Conservation (phyloP, 169 alveolate genomes). For the Plasmodium gallinaceum region DNA sequence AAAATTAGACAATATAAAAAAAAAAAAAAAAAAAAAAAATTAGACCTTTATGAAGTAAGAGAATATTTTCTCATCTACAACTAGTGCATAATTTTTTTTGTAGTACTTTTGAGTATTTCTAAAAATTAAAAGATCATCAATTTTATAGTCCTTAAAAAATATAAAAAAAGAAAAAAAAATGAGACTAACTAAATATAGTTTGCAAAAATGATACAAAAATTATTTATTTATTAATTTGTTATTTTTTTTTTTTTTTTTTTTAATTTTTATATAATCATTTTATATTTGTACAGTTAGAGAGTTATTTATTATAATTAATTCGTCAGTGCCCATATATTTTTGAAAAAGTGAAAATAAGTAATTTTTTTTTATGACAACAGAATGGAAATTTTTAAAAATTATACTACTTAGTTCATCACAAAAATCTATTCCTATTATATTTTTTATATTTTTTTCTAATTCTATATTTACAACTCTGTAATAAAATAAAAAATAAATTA, state of each 20-base stretch:
- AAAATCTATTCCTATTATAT: slow-evolving; percentile 22
- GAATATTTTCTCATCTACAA: slow-evolving; percentile 38
- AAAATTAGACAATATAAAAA: not conserved
- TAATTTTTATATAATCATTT: not conserved
- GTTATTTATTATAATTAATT: slow-evolving; percentile 24
- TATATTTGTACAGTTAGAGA: slow-evolving; percentile 34
- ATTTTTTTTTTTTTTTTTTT: too few relatives aligned
- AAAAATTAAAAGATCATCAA: slow-evolving; percentile 58
- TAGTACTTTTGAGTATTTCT: slow-evolving; percentile 26
- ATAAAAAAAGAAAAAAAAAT: not conserved
- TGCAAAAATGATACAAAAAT: not conserved
- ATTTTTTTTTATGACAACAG: slow-evolving; percentile 49
- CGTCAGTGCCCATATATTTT: slow-evolving; percentile 39
- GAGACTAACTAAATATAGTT: not conserved
- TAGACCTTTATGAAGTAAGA: slow-evolving; percentile 39
- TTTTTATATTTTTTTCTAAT: slow-evolving; percentile 31
- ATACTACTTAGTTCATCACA: slow-evolving; percentile 22
- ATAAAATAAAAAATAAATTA: not conserved
- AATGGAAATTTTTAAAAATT: slow-evolving; percentile 27
- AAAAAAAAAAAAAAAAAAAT: not conserved
- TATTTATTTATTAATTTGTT: not conserved
- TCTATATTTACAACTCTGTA: slow-evolving; percentile 45
- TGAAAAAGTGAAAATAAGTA: slow-evolving; percentile 38
- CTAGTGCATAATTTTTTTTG: slow-evolving; percentile 24
- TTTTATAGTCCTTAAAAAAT: slow-evolving; percentile 38